Evolutionary conservation across 129 eudicot genomes (phyloP).

Genomic region (carrot (Daucus carota)): DNA sequence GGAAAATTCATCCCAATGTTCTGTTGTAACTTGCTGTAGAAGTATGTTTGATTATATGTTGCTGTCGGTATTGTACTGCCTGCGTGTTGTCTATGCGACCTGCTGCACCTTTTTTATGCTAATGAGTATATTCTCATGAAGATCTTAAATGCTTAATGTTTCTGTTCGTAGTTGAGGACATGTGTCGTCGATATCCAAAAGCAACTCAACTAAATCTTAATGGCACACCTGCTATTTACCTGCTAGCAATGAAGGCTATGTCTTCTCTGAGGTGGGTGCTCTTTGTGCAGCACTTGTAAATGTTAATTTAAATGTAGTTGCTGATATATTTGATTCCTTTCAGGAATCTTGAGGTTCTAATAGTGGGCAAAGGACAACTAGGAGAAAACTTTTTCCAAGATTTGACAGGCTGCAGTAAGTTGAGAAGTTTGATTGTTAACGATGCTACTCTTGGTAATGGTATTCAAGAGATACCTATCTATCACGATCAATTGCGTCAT

Average conservation of each 20-base stretch:
- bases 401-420: constrained; percentile 61
- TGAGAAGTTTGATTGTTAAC: constrained; percentile 59
- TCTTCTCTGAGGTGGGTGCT: constrained; percentile 54
- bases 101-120: not conserved
- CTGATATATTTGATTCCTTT: constrained; percentile 19
- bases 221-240: constrained; percentile 53
- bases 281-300: not conserved
- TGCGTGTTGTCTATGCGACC: not conserved
- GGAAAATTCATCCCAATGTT: not conserved
- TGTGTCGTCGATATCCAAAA: constrained; percentile 87
- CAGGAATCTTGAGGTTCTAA: constrained; percentile 79
- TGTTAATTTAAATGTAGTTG: not conserved
- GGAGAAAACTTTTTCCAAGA: constrained; percentile 79
- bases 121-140: not conserved
- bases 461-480: constrained; percentile 67
- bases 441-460: constrained; percentile 92
- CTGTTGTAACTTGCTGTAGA: not conserved
- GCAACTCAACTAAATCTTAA: constrained; percentile 68
- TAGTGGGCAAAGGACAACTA: constrained; percentile 80
- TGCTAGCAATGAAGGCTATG: constrained; percentile 72
- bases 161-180: constrained; percentile 68
- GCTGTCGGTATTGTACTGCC: not conserved
- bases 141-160: not conserved
- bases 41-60: not conserved
- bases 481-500: constrained; percentile 64